Evolutionary conservation across 495 filamentous ascomycete genomes (phyloP), one percentile per base, ranked within the genome.

Genomic region (Mytilinidion resinicola): DNA sequence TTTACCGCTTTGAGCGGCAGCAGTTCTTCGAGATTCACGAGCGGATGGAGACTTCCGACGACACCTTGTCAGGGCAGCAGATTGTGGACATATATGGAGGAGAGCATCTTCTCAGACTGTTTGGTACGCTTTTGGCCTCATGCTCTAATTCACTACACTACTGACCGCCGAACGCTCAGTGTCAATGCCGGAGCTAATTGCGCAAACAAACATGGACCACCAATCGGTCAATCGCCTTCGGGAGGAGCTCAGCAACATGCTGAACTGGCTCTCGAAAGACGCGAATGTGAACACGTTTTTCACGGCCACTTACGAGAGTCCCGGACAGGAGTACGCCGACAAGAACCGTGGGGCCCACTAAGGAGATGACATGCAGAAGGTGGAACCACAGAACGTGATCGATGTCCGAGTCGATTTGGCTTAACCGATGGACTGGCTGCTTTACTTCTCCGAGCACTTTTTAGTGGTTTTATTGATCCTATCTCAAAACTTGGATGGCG

Each of bases 151-250:
- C 33, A 47, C 30, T 42, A 46, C 51, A 51, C 53, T 64, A 6
- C 25, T 30, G 25, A 30, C 25, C 25, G 25, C 55, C 55, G 35
- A 20, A 33, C 20, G 39, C 39, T 7, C 56, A 96, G 93, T 95
- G 10, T 85, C 85, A 8, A 82, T 98, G 62, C 93, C 95, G 0
- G 93, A 98, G 70, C 82, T 97, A 30, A 83, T 98, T 61, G 91
- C 90, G 15, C 91, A 96, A 69, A 98, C 93, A 34, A 96, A 96
- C 72, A 96, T 98, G 93, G 93, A 97, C 67, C 76, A 82, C 25
- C 90, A 91, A 70, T 89, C 88, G 9, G 88, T 93, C 50, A 87
- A 84, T 60, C 85, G 89, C 38, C 81, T 96, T 10, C 85, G 89
- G 10, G 90, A 96, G 60, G 93, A 98, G 64, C 76, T 97, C 15